Percentiles rank a stretch among this genome's conserved stretches.
These are phyloP conservation scores for Gossypium turneri DNA, from an alignment of 345 rosid species.

Conservation along the genomic window DNA sequence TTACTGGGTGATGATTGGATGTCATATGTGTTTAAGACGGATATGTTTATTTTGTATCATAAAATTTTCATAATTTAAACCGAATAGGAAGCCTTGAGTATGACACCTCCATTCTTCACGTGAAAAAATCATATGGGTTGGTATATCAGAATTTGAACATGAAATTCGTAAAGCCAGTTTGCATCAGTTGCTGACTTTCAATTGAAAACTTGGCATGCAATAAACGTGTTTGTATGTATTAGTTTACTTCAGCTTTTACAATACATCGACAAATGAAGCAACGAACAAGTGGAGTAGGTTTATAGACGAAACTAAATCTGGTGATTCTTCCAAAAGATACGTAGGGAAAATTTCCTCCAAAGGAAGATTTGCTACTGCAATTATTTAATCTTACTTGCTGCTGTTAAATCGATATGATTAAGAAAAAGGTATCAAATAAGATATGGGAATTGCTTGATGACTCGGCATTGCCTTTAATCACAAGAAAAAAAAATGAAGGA, in stretches of 20 bases:
- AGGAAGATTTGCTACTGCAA: neutral
- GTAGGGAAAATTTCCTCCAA: neutral
- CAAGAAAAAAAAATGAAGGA: neutral
- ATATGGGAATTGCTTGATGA: neutral
- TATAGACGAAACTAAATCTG: neutral
- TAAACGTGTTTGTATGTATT: no score
- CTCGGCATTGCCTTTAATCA: constrained; percentile 2
- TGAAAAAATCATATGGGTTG: no score
- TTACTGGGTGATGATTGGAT: no score
- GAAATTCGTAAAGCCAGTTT: no score
- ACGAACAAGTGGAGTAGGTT: neutral
- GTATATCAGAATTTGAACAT: no score
- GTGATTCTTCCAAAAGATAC: neutral
- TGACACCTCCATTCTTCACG: no score
- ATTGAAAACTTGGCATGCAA: neutral
- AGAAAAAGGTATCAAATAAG: neutral
- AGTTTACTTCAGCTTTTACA: neutral
- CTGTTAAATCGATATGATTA: neutral
- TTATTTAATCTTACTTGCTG: neutral
- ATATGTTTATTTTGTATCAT: no score
- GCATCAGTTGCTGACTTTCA: no score
- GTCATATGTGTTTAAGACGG: no score
- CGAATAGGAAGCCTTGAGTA: no score
- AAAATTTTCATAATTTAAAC: no score
- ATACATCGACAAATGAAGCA: neutral